Percentiles rank a stretch among this genome's conserved stretches.
phyloP scores from a whole-genome alignment of 345 rosid species.

The Lepidium aucheri region DNA sequence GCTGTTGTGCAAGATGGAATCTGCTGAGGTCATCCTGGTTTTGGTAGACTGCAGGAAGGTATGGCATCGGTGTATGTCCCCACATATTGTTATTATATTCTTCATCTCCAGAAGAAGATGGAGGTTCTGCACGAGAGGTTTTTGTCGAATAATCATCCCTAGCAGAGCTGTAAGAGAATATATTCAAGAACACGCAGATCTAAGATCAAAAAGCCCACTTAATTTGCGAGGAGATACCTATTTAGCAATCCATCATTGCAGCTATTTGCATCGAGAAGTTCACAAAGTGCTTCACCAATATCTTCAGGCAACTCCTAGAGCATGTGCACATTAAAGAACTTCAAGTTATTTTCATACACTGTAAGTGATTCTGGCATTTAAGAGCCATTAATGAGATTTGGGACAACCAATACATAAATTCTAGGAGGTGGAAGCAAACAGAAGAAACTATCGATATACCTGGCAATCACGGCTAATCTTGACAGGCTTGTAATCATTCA shows the following conservation, averaged over 20 bases:
- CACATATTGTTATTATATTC: constrained; percentile 35
- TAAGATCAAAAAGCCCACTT: not conserved
- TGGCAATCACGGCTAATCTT: constrained; percentile 98
- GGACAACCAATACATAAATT: not conserved
- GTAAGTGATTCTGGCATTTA: not conserved
- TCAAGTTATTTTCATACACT: not conserved
- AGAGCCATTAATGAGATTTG: not conserved
- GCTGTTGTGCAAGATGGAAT: constrained; percentile 39
- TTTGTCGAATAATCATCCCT: constrained; percentile 50
- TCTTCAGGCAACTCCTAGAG: constrained; percentile 76
- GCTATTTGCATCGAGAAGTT: constrained; percentile 61
- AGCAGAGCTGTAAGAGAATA: constrained; percentile 16
- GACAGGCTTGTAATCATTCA: constrained; percentile 90
- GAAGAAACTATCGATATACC: constrained; percentile 37
- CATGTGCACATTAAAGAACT: not conserved
- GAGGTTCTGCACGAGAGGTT: constrained; percentile 44
- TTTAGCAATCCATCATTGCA: constrained; percentile 38
- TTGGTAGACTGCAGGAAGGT: constrained; percentile 42
- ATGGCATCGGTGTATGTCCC: constrained; percentile 28
- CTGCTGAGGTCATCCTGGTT: constrained; percentile 51
- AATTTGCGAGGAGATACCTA: constrained; percentile 35
- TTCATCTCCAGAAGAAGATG: constrained; percentile 48
- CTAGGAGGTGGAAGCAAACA: not conserved
- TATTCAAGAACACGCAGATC: constrained; percentile 16
- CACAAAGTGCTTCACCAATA: constrained; percentile 91